phyloP scores from a whole-genome alignment of 805 yeast species.

The Candida manassasensis region DNA sequence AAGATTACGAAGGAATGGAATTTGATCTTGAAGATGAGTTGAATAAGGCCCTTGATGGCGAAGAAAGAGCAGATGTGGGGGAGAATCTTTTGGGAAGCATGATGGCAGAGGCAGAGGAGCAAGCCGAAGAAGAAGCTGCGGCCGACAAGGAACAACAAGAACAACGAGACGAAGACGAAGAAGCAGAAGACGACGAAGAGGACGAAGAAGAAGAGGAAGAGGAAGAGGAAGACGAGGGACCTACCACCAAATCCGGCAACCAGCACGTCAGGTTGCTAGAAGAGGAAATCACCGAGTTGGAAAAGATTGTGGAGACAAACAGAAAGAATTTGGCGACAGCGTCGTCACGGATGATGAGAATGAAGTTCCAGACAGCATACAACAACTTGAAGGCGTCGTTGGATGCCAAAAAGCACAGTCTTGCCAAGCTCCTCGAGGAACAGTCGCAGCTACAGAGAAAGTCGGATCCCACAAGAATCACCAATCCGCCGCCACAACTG shows the following conservation, averaged over 20 bases:
- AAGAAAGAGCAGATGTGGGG: constrained; percentile 21
- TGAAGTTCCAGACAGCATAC: constrained; percentile 79
- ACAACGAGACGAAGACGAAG: constrained; percentile 43
- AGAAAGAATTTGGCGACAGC: constrained; percentile 67
- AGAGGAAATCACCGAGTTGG: constrained; percentile 84
- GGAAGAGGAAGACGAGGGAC: constrained; percentile 47
- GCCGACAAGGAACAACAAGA: constrained; percentile 34
- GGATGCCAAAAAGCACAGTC: constrained; percentile 70
- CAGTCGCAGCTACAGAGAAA: constrained; percentile 21
- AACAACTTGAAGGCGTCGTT: constrained; percentile 74
- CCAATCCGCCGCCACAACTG: constrained; percentile 14
- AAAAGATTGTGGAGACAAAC: constrained; percentile 69
- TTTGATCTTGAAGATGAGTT: constrained; percentile 50
- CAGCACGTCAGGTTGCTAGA: constrained; percentile 57
- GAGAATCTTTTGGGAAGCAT: constrained; percentile 7
- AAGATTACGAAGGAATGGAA: constrained; percentile 31
- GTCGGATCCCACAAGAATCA: constrained; percentile 22
- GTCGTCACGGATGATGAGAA: constrained; percentile 77
- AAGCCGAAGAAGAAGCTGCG: constrained; percentile 13
- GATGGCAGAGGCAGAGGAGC: constrained; percentile 9
- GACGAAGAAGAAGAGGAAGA: constrained; percentile 55
- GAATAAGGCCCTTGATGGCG: constrained; percentile 49
- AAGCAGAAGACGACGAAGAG: constrained; percentile 50
- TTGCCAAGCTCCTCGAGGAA: constrained; percentile 32
- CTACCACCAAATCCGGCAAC: constrained; percentile 43